Evolutionary conservation across 1,139 yeast genomes (phyloP).

Genomic region (Blastobotrys buckinghamii): DNA sequence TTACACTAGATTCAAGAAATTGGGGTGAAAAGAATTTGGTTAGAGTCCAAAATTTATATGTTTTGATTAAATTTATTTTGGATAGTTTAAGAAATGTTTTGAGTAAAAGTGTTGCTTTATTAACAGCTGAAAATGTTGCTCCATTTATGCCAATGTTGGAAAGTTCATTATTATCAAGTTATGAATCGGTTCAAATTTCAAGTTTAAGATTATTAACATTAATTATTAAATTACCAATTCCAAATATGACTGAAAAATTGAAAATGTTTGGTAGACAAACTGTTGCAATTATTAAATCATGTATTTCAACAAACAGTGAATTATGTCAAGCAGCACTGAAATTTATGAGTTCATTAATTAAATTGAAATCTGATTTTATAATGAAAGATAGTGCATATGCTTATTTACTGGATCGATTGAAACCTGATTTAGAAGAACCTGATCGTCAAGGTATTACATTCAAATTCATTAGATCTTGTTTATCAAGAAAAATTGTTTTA

Average conservation of each 20-base stretch:
- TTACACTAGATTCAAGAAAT: conserved; percentile 56
- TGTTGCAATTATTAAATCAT: conserved; percentile 61
- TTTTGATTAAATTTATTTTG: conserved; percentile 53
- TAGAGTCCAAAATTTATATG: conserved; percentile 54
- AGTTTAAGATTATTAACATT: conserved; percentile 59
- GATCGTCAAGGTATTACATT: conserved; percentile 85
- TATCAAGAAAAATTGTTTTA: conserved; percentile 64
- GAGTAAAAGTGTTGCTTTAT: conserved; percentile 49
- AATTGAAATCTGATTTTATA: conserved; percentile 59
- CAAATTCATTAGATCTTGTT: conserved; percentile 69
- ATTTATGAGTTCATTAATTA: conserved; percentile 65
- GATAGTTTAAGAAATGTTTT: conserved; percentile 73
- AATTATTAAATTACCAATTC: conserved; percentile 57
- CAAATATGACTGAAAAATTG: conserved; percentile 45
- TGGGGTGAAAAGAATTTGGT: conserved; percentile 48
- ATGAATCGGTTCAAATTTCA: conserved; percentile 70
- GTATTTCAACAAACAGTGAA: conserved; percentile 74
- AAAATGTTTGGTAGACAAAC: conserved; percentile 39
- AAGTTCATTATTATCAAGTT: conserved; percentile 52
- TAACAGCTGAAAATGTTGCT: conserved; percentile 55
- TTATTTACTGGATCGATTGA: conserved; percentile 66
- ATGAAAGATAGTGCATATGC: conserved; percentile 70
- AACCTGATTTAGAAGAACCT: conserved; percentile 90
- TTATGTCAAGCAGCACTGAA: conserved; percentile 78
- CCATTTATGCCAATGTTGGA: conserved; percentile 75